These are phyloP conservation scores for Mucor plumbeus DNA, from an alignment of 371 early-diverging fungal genomes.

Conservation along the genomic window DNA sequence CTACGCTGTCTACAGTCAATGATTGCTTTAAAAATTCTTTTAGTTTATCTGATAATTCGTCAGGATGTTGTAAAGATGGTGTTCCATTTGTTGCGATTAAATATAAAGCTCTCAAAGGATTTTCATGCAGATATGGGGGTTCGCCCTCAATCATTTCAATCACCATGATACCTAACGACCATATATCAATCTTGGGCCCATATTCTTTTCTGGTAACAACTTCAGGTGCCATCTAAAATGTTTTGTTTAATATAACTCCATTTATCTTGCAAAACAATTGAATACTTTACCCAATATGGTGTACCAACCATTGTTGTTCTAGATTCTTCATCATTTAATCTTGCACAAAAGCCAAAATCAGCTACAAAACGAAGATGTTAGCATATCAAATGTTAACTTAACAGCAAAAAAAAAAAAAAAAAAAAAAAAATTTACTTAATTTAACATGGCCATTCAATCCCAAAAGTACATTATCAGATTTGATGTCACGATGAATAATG, in stretches of 20 bases:
- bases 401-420: too few species aligned
- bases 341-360: conserved; percentile 93
- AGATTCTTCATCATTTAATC: conserved; percentile 69
- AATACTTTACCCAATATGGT: conserved; percentile 70
- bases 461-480: conserved; percentile 93
- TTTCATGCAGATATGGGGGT: conserved; percentile 89
- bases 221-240: conserved; percentile 82
- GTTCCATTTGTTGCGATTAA: conserved; percentile 91
- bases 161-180: conserved; percentile 92
- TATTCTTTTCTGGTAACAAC: conserved; percentile 90
- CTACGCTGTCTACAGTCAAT: conserved; percentile 71
- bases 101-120: conserved; percentile 82
- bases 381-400: too few species aligned
- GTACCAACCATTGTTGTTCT: conserved; percentile 88
- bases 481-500: conserved; percentile 94
- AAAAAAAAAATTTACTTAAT: conserved; percentile 55
- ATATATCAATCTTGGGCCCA: conserved; percentile 88
- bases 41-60: conserved; percentile 67
- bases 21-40: conserved; percentile 72
- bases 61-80: conserved; percentile 80
- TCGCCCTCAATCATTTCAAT: conserved; percentile 86
- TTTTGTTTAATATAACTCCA: too few species aligned
- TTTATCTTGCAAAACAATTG: too few species aligned
- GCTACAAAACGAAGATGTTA: conserved; percentile 38
- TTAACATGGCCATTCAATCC: conserved; percentile 82